Evolutionary conservation across 2,329 filamentous ascomycete species (phyloP), one percentile per base, ranked within the genome.

Genomic region (Penicillium sp.): DNA sequence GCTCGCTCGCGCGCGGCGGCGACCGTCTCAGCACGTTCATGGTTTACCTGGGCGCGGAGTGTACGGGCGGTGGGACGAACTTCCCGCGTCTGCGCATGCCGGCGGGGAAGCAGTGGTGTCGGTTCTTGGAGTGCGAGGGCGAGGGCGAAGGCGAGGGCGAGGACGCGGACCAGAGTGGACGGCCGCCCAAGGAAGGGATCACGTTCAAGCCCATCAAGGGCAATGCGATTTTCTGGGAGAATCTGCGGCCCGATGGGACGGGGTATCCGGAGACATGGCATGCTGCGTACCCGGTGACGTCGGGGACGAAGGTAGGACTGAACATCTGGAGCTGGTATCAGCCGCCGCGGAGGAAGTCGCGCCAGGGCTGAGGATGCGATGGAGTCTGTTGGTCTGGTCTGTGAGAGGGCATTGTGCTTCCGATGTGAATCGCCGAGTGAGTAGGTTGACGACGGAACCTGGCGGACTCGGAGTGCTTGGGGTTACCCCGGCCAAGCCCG

Each of bases 271-370:
- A 81, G 60, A 78, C 75, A 20, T 78, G 78, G 69, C 79, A 83
- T 69, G 77, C 78, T 29, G 78, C 77, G 4, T 64, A 80, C 54
- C 78, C 79, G 7, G 78, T 83, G 0, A 60, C 62, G 33, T 67
- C 60, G 27, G 79, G 79, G 2, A 68, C 63, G 25, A 82, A 83
- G 65, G 70, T 81, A 41, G 79, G 79, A 0, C 59, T 82, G 61
- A 82, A 83, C 62, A 79, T 83, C 45, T 83, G 79, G 79, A 80
- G 75, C 60, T 81, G 78, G 78, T 76, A 73, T 58, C 75, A 78
- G 60, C 61, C 60, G 36, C 58, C 59, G 18, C 45, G 34, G 39
- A 42, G 53, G 43, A 48, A 42, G 42, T 23, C 18, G 19, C 38
- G 33, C 2, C 29, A 27, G 28, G 25, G 30, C 15, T 36, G 13